Percentiles rank a stretch among this genome's conserved stretches.
Conservation (phyloP, 2,329 filamentous ascomycete genomes). For the Trichophyton schoenleinii region DNA sequence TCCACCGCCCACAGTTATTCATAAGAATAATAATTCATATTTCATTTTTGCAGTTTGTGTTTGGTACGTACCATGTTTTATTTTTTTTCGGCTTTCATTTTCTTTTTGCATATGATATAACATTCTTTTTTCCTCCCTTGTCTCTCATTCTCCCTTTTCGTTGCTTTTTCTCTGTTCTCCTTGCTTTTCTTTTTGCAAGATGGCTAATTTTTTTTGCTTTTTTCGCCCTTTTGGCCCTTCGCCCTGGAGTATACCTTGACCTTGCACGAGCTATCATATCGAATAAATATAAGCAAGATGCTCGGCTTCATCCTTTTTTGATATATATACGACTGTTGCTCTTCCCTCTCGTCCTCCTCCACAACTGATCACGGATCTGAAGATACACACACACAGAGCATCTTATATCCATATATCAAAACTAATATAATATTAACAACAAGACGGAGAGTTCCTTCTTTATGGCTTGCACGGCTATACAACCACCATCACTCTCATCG, state of each 20-base stretch:
- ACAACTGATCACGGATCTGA: no score
- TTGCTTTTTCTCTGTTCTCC: not conserved
- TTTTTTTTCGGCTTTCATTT: not conserved
- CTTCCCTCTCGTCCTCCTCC: not conserved
- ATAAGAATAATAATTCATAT: not conserved
- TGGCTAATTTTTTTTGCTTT: not conserved
- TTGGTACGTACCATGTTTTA: not conserved
- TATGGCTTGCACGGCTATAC: conserved; percentile 5
- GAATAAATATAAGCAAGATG: not conserved
- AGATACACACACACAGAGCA: no score
- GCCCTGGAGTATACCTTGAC: not conserved
- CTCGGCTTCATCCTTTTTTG: not conserved
- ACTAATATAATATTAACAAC: not conserved
- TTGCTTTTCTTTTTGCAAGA: not conserved
- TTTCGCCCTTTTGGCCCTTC: not conserved
- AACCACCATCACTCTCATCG: conserved; percentile 2
- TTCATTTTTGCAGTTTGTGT: not conserved
- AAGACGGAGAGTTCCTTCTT: not conserved
- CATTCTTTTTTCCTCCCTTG: not conserved
- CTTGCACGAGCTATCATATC: conserved; percentile 1
- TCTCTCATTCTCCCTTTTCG: not conserved
- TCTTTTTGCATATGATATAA: conserved; percentile 4
- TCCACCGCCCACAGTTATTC: not conserved
- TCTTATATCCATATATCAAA: no score
- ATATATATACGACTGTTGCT: not conserved